These are phyloP conservation scores for Dendrobium huoshanense DNA, from an alignment of 106 monocot species.

Conservation along the genomic window DNA sequence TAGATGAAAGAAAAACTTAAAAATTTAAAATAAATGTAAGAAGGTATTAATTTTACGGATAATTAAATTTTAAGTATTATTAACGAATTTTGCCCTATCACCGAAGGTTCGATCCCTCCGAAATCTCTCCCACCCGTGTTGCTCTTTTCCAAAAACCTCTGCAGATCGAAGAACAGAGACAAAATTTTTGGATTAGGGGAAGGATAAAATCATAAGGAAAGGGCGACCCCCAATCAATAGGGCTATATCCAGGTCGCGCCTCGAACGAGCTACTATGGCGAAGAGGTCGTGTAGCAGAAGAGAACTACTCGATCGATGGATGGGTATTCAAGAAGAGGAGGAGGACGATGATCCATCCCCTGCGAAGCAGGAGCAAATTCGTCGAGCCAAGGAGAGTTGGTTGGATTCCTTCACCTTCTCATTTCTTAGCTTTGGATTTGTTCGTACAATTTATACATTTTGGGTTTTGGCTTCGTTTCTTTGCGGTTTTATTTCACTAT, in stretches of 20 bases:
- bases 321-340: conserved; percentile 1
- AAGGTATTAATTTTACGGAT: too few species aligned
- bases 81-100: too few species aligned
- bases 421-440: not conserved
- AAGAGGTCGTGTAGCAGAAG: conserved; percentile 8
- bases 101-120: too few species aligned
- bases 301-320: conserved; percentile 8
- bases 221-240: not conserved
- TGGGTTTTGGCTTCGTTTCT: not conserved
- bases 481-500: not conserved
- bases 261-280: not conserved
- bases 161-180: not conserved
- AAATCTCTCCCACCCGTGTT: too few species aligned
- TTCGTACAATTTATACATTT: not conserved
- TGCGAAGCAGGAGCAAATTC: not conserved
- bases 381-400: conserved; percentile 4
- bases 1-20: too few species aligned
- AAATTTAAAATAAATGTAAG: too few species aligned
- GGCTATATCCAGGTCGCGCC: not conserved
- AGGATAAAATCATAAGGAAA: not conserved
- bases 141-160: too few species aligned
- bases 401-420: conserved; percentile 2
- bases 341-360: conserved; percentile 9
- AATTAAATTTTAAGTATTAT: too few species aligned
- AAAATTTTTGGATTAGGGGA: not conserved